A percentile compares a stretch with the other conserved stretches of the same genome.
These are phyloP conservation scores for Neoarthrinium moseri DNA, from an alignment of 2,329 filamentous ascomycete genomes.

Conservation along the genomic window DNA sequence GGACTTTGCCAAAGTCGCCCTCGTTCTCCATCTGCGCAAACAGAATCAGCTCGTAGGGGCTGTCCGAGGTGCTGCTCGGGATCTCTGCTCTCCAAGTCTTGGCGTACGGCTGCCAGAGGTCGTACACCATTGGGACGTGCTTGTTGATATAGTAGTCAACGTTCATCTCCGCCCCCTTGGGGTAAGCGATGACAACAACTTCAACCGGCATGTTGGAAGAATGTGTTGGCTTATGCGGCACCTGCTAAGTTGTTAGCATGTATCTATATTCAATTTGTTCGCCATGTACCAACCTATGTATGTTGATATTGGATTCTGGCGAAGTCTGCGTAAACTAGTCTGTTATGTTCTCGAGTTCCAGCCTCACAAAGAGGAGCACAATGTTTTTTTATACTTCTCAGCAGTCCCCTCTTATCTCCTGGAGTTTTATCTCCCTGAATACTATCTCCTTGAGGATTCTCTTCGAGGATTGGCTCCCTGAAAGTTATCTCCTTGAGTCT, in stretches of 20 bases:
- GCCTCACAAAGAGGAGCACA: too few species aligned
- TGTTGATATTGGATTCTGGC: too few species aligned
- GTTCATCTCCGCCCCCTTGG: slow-evolving; percentile 11
- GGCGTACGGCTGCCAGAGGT: slow-evolving; percentile 5
- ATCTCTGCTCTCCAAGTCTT: slow-evolving; percentile 1
- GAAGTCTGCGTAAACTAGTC: too few species aligned
- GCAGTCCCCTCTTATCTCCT: too few species aligned
- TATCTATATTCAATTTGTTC: not conserved
- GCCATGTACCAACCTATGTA: too few species aligned
- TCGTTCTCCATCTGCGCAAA: slow-evolving; percentile 5
- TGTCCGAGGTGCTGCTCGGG: not conserved
- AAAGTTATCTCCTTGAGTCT: too few species aligned
- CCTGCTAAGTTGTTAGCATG: not conserved
- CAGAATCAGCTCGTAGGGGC: slow-evolving; percentile 11
- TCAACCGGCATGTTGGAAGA: not conserved
- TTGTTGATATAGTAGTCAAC: slow-evolving; percentile 12
- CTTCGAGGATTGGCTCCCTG: too few species aligned
- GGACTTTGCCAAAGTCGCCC: slow-evolving; percentile 7
- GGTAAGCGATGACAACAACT: slow-evolving; percentile 7
- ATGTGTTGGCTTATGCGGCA: too few species aligned
- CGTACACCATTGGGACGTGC: slow-evolving; percentile 8
- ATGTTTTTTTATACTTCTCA: too few species aligned
- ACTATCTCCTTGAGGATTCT: too few species aligned
- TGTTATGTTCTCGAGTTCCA: too few species aligned
- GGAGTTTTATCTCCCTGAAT: too few species aligned